A percentile compares a stretch with the other conserved stretches of the same genome.
Evolutionary conservation across 257 asterid species (phyloP).

Genomic region (Paraleonurus japonicus): DNA sequence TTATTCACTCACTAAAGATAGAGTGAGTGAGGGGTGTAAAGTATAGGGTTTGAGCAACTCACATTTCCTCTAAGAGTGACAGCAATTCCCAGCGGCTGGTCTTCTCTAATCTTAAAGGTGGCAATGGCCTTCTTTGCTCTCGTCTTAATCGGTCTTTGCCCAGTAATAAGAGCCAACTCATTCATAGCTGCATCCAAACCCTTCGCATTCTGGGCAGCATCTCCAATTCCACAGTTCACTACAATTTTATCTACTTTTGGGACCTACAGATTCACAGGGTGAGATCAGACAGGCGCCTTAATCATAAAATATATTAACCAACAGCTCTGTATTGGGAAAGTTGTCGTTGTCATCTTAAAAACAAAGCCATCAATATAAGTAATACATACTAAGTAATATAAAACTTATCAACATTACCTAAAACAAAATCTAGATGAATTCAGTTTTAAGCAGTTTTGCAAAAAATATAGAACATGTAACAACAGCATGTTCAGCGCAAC

Average conservation of each 20-base stretch:
- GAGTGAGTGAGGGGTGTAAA: not conserved
- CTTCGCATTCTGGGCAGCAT: slow-evolving; percentile 99
- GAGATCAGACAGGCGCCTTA: slow-evolving; percentile 11
- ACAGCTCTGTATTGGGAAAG: slow-evolving; percentile 9
- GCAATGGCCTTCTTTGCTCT: slow-evolving; percentile 97
- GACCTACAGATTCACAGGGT: slow-evolving; percentile 45
- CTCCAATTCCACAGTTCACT: slow-evolving; percentile 98
- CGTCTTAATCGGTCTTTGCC: slow-evolving; percentile 91
- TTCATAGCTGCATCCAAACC: slow-evolving; percentile 95
- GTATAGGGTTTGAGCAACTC: slow-evolving; percentile 21
- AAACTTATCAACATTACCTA: not conserved
- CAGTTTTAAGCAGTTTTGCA: not conserved
- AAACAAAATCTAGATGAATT: not conserved
- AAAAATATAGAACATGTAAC: not conserved
- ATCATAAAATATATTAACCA: not conserved
- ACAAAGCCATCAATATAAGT: not conserved
- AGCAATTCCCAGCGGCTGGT: slow-evolving; percentile 87
- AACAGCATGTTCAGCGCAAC: not conserved
- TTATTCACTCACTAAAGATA: not conserved
- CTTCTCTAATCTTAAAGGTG: slow-evolving; percentile 84
- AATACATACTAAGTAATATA: not conserved
- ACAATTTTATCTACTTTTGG: slow-evolving; percentile 87
- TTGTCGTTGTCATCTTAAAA: not conserved
- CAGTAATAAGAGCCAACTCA: slow-evolving; percentile 87
- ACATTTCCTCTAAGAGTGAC: slow-evolving; percentile 91